phyloP scores from a whole-genome alignment of 208 protist genomes.

The Vickermania spadyakhi region DNA sequence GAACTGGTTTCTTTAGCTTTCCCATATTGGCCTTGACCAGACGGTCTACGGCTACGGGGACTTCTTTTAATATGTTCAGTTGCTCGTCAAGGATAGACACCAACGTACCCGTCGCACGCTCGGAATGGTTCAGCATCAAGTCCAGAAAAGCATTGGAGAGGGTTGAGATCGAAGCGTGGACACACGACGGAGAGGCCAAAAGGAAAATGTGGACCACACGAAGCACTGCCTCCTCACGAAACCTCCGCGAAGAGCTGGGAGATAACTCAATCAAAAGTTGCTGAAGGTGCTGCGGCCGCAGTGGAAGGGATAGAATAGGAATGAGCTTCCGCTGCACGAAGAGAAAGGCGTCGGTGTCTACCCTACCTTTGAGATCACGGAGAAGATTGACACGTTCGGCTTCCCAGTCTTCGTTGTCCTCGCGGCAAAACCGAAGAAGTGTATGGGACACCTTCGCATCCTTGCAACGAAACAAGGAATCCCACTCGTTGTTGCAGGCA shows the following conservation, averaged over 20 bases:
- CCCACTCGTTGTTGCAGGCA: constrained; percentile 46
- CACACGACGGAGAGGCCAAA: background rate
- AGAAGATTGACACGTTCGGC: constrained; percentile 25
- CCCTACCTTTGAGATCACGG: constrained; percentile 29
- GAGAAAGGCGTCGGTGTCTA: constrained; percentile 19
- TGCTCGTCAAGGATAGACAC: background rate
- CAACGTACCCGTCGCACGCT: background rate
- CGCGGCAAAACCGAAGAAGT: constrained; percentile 32
- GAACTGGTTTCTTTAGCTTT: too few species aligned
- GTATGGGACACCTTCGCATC: constrained; percentile 51
- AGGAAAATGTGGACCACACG: background rate
- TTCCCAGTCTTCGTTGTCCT: constrained; percentile 17
- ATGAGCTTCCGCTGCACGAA: constrained; percentile 40
- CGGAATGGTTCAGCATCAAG: background rate
- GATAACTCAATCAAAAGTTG: constrained; percentile 26
- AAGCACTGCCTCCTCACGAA: background rate
- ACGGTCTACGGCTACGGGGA: background rate
- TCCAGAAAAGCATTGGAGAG: background rate
- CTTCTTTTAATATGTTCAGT: background rate
- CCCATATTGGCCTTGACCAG: too few species aligned
- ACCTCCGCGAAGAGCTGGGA: background rate
- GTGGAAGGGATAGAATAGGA: constrained; percentile 30
- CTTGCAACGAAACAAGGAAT: constrained; percentile 52
- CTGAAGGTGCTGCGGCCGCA: constrained; percentile 24
- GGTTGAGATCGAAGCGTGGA: background rate